Evolutionary conservation across 371 early-diverging fungal species (phyloP).

Genomic region (Actinomucor elegans): DNA sequence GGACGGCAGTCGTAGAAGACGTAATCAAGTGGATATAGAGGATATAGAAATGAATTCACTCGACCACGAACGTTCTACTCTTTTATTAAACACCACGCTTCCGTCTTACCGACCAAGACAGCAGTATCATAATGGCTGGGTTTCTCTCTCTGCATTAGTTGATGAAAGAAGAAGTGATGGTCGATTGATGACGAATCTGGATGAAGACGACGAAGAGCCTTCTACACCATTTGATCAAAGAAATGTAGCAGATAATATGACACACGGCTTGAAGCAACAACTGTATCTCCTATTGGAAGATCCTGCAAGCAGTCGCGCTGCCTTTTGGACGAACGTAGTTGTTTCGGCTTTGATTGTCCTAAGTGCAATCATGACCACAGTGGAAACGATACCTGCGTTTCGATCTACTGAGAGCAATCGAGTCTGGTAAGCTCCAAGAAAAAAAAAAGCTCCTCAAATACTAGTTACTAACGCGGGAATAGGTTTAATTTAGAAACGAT

Average conservation of each 20-base stretch:
- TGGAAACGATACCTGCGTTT: slow-evolving; percentile 88
- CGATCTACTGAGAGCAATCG: slow-evolving; percentile 56
- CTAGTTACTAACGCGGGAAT: too few relatives aligned
- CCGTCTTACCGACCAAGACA: too few relatives aligned
- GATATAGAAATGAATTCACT: too few relatives aligned
- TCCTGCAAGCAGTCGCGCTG: slow-evolving; percentile 65
- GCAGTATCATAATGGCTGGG: too few relatives aligned
- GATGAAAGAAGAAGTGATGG: neutral
- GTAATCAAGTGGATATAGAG: too few relatives aligned
- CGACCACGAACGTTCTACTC: too few relatives aligned
- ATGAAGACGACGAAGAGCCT: slow-evolving; percentile 1
- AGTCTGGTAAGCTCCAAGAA: slow-evolving; percentile 49
- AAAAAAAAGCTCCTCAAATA: neutral
- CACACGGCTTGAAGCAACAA: slow-evolving; percentile 51
- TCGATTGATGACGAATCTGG: neutral
- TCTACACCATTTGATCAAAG: neutral
- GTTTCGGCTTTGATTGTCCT: slow-evolving; percentile 74
- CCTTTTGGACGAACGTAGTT: slow-evolving; percentile 76
- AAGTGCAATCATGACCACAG: slow-evolving; percentile 74
- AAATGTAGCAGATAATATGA: too few relatives aligned
- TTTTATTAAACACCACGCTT: too few relatives aligned
- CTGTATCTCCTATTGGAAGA: slow-evolving; percentile 69
- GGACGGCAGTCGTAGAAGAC: too few relatives aligned
- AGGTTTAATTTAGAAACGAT: slow-evolving; percentile 76
- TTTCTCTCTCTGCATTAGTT: slow-evolving; percentile 1